These are phyloP conservation scores for Omphalea diandra DNA, from an alignment of 441 rosid genomes.

Conservation along the genomic window DNA sequence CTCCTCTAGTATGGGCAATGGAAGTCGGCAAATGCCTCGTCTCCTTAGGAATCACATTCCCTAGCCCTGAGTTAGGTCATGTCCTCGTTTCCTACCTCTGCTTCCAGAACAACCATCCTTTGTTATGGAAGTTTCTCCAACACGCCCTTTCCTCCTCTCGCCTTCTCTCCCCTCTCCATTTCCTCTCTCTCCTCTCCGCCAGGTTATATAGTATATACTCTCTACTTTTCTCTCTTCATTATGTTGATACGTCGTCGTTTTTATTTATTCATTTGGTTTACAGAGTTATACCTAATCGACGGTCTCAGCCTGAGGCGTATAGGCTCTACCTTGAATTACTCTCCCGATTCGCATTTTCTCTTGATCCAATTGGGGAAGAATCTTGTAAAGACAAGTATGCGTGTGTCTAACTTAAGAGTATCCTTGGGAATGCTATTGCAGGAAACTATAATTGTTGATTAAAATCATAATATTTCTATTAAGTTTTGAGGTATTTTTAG, in stretches of 20 bases:
- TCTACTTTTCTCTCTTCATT: not conserved
- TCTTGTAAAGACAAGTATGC: constrained; percentile 34
- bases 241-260: not conserved
- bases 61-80: constrained; percentile 44
- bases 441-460: too few species aligned
- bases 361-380: constrained; percentile 27
- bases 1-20: constrained; percentile 35
- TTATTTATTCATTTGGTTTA: not conserved
- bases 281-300: constrained; percentile 51
- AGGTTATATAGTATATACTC: constrained; percentile 28
- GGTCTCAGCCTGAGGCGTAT: constrained; percentile 55
- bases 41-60: constrained; percentile 22
- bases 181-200: constrained; percentile 54
- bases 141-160: constrained; percentile 45
- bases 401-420: too few species aligned
- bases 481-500: too few species aligned
- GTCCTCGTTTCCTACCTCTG: constrained; percentile 44
- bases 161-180: constrained; percentile 48
- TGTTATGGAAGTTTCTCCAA: constrained; percentile 59
- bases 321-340: constrained; percentile 59
- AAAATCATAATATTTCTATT: too few species aligned
- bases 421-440: too few species aligned
- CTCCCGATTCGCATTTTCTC: constrained; percentile 37
- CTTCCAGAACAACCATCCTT: constrained; percentile 42
- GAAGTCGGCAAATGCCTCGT: constrained; percentile 39